These are phyloP conservation scores for Apophysomyces elegans DNA, from an alignment of 371 early-diverging fungal species.

Conservation along the genomic window DNA sequence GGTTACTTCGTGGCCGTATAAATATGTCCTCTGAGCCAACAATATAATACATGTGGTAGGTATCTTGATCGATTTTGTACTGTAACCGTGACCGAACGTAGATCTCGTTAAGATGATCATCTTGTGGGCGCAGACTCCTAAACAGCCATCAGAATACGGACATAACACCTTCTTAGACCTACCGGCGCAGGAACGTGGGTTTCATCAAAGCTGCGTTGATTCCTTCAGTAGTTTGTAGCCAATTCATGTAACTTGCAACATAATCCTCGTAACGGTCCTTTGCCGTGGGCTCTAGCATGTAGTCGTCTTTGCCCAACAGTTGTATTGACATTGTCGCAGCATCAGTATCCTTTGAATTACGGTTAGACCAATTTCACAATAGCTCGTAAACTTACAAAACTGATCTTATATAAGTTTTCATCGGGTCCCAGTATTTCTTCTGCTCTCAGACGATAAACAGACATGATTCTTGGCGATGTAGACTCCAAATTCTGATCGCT, in stretches of 20 bases:
- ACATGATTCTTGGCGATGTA: slow-evolving; percentile 26
- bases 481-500: slow-evolving; percentile 36
- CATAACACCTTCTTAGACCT: slow-evolving; percentile 38
- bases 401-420: slow-evolving; percentile 85
- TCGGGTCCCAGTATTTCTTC: slow-evolving; percentile 79
- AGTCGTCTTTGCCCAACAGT: slow-evolving; percentile 85
- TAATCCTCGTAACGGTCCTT: slow-evolving; percentile 94
- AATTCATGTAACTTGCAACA: slow-evolving; percentile 87
- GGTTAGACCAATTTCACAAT: background rate
- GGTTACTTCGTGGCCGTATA: slow-evolving; percentile 52
- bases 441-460: slow-evolving; percentile 82
- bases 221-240: slow-evolving; percentile 77
- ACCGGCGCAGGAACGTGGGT: slow-evolving; percentile 71
- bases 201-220: slow-evolving; percentile 56
- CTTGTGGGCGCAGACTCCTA: slow-evolving; percentile 83
- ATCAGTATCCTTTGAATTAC: slow-evolving; percentile 53
- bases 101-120: slow-evolving; percentile 60
- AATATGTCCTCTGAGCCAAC: slow-evolving; percentile 56
- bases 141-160: slow-evolving; percentile 30
- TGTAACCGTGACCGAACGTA: slow-evolving; percentile 75
- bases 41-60: slow-evolving; percentile 58
- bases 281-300: slow-evolving; percentile 74
- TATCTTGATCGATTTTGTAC: slow-evolving; percentile 87
- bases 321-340: slow-evolving; percentile 79
- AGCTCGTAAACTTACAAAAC: slow-evolving; percentile 66